phyloP scores from a whole-genome alignment of 1,284 basidiomycete species.

The Trametes versicolor region DNA sequence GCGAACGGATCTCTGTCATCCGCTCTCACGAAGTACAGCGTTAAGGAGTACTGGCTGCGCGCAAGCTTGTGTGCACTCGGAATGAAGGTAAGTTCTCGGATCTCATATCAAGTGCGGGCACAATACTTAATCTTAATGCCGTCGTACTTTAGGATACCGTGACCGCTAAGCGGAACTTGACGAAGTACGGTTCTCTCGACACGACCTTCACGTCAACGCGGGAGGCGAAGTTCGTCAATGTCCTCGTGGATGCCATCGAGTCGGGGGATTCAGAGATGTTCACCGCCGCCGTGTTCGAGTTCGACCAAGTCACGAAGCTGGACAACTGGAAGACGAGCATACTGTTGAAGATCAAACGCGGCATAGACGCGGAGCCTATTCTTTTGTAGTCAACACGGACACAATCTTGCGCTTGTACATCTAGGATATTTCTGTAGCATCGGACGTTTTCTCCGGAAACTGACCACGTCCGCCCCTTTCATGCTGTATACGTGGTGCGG shows the following conservation, averaged over 20 bases:
- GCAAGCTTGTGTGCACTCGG: conserved; percentile 92
- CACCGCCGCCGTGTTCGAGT: conserved; percentile 84
- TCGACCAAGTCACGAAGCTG: conserved; percentile 88
- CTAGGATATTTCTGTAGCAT: conserved; percentile 18
- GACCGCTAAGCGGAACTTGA: conserved; percentile 82
- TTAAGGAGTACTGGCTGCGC: conserved; percentile 97
- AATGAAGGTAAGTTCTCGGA: conserved; percentile 70
- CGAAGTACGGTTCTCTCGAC: conserved; percentile 81
- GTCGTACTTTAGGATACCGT: conserved; percentile 75
- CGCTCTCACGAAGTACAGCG: conserved; percentile 95
- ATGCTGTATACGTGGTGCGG: not conserved
- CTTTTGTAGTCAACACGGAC: conserved; percentile 13
- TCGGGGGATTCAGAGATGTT: conserved; percentile 82
- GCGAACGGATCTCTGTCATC: conserved; percentile 88
- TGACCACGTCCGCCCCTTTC: not conserved
- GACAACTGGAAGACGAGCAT: conserved; percentile 96
- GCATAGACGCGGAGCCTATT: conserved; percentile 69
- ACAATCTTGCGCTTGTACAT: conserved; percentile 11
- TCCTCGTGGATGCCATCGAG: conserved; percentile 83
- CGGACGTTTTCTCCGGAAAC: not conserved
- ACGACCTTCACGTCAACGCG: conserved; percentile 86
- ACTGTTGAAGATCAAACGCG: conserved; percentile 88
- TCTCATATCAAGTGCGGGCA: conserved; percentile 1
- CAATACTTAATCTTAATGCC: conserved; percentile 23
- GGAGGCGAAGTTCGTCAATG: conserved; percentile 88